A percentile compares a stretch with the other conserved stretches of the same genome.
Conservation (phyloP, 2,329 filamentous ascomycete genomes). For the Neopestalotiopsis sp. region DNA sequence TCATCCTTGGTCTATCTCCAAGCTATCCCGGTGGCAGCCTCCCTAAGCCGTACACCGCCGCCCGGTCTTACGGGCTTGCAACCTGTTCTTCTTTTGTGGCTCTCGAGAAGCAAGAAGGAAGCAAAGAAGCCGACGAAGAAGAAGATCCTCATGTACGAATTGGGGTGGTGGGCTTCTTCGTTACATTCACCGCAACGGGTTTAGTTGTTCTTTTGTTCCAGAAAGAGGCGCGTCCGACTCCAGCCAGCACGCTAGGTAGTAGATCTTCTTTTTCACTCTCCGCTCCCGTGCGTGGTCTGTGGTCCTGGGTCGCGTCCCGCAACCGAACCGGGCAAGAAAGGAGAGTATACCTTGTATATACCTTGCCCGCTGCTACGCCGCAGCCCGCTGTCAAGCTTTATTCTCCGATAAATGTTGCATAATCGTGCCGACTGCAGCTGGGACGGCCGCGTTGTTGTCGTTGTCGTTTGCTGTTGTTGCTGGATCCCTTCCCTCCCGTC, state of each 20-base stretch:
- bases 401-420: slow-evolving; percentile 14
- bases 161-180: not conserved
- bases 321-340: not conserved
- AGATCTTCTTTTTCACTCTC: not conserved
- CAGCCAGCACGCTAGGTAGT: not conserved
- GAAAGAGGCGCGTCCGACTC: slow-evolving; percentile 5
- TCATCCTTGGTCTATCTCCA: not conserved
- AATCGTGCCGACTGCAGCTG: not conserved
- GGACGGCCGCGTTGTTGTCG: slow-evolving; percentile 2
- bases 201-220: slow-evolving; percentile 5
- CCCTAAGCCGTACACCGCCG: not conserved
- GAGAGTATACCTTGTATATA: slow-evolving; percentile 10
- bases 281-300: not conserved
- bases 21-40: not conserved
- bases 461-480: not conserved
- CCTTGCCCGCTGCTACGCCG: not conserved
- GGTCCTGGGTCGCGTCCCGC: slow-evolving; percentile 4
- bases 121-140: not conserved
- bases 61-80: not conserved
- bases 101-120: not conserved
- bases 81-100: not conserved
- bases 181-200: slow-evolving; percentile 12
- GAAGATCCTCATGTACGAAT: not conserved
- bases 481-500: not conserved
- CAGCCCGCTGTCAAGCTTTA: slow-evolving; percentile 13